phyloP scores from a whole-genome alignment of 2,329 filamentous ascomycete genomes.

The Sclerotinia borealis region DNA sequence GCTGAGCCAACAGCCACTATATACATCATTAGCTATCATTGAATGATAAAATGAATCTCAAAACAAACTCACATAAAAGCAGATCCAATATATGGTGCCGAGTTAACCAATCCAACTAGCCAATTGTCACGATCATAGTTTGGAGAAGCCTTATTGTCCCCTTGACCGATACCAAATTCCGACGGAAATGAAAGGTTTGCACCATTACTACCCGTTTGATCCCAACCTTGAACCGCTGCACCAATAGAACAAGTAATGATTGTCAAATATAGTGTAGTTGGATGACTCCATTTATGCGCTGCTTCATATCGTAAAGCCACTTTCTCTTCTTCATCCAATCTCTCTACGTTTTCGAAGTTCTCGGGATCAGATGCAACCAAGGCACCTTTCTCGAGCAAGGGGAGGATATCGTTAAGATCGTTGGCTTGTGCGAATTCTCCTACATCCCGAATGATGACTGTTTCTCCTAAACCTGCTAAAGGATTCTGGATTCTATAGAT shows the following conservation, averaged over 20 bases:
- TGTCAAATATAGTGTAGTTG: constrained; percentile 57
- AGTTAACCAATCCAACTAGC: constrained; percentile 54
- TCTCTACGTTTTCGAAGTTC: constrained; percentile 53
- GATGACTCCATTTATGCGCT: constrained; percentile 62
- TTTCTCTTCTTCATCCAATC: constrained; percentile 55
- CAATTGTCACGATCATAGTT: constrained; percentile 31
- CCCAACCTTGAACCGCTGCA: constrained; percentile 50
- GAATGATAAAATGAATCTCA: constrained; percentile 12
- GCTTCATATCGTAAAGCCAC: constrained; percentile 54
- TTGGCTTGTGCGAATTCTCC: constrained; percentile 56
- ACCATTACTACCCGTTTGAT: constrained; percentile 41
- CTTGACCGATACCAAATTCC: constrained; percentile 44
- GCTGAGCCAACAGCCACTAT: constrained; percentile 57
- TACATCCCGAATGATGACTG: constrained; percentile 47
- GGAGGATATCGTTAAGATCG: constrained; percentile 51
- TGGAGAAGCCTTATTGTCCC: constrained; percentile 7
- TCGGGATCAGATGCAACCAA: constrained; percentile 66
- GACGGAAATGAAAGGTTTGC: constrained; percentile 36
- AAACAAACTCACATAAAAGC: constrained; percentile 34
- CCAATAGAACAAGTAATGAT: constrained; percentile 62
- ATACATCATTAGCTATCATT: constrained; percentile 35
- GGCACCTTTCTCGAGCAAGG: constrained; percentile 60
- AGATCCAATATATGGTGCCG: constrained; percentile 46
- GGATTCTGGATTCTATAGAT: constrained; percentile 39
- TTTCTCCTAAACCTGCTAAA: constrained; percentile 47